Conservation (phyloP, 176 grass and related monocot species). For the Dactylis glomerata region DNA sequence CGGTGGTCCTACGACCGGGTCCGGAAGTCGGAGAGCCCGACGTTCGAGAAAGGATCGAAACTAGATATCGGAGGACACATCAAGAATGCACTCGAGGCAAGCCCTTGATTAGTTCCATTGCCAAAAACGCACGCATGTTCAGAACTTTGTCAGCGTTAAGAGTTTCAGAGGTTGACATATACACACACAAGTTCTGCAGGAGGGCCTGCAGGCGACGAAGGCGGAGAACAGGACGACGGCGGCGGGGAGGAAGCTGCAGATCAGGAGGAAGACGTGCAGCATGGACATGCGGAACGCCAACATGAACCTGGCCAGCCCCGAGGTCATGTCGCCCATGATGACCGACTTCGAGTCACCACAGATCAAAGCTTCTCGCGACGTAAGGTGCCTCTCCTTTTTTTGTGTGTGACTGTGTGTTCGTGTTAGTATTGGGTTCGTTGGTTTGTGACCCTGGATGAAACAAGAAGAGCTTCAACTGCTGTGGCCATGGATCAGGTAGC, state of each 20-base stretch:
- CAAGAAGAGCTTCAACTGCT: neutral
- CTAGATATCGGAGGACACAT: slow-evolving; percentile 86
- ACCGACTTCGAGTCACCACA: slow-evolving; percentile 59
- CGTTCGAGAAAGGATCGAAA: slow-evolving; percentile 37
- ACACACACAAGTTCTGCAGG: slow-evolving; percentile 20
- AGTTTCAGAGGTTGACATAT: too few species aligned
- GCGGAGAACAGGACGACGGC: slow-evolving; percentile 29
- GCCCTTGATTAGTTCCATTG: neutral
- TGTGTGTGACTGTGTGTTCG: neutral
- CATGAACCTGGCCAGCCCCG: slow-evolving; percentile 1
- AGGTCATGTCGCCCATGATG: slow-evolving; percentile 29
- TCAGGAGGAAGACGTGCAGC: slow-evolving; percentile 64
- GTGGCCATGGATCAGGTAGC: slow-evolving; percentile 50
- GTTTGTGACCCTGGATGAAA: slow-evolving; percentile 2
- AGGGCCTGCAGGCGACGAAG: slow-evolving; percentile 40
- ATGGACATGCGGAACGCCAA: slow-evolving; percentile 39
- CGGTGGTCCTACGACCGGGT: slow-evolving; percentile 57
- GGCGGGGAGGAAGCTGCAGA: slow-evolving; percentile 43
- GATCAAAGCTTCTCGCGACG: slow-evolving; percentile 90
- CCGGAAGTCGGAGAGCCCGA: slow-evolving; percentile 52
- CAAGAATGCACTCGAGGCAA: slow-evolving; percentile 68
- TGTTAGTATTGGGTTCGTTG: neutral
- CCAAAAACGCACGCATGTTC: neutral
- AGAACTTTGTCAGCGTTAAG: too few species aligned
- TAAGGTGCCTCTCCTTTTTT: slow-evolving; percentile 74